Conservation (phyloP, 768 basidiomycete genomes). For the Phylloporus arenicola region DNA sequence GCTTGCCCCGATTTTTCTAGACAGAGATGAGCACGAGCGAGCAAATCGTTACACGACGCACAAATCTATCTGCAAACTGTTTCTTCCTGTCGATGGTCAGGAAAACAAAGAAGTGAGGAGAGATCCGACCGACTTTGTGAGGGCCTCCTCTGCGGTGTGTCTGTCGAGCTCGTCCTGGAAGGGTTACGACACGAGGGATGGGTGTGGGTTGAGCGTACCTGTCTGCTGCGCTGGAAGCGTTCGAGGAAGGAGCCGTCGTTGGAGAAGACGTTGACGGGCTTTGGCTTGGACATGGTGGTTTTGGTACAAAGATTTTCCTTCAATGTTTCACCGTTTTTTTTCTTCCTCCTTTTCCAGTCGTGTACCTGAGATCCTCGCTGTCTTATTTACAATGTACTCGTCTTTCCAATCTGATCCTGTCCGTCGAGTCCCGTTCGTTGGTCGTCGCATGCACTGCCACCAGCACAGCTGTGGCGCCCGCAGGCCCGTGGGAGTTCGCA, state of each 20-base stretch:
- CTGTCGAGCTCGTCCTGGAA: constrained; percentile 55
- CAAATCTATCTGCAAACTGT: constrained; percentile 57
- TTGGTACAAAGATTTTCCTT: no score
- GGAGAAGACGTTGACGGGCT: constrained; percentile 57
- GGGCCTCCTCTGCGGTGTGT: constrained; percentile 46
- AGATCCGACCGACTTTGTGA: constrained; percentile 45
- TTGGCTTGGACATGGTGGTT: constrained; percentile 31
- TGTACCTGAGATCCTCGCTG: no score
- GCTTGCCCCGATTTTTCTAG: constrained; percentile 58
- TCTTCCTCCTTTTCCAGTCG: no score
- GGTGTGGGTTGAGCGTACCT: constrained; percentile 32
- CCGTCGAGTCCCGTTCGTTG: no score
- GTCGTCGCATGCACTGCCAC: no score
- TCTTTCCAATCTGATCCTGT: no score
- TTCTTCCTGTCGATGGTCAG: constrained; percentile 42
- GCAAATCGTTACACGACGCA: constrained; percentile 28
- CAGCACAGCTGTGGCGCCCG: no score
- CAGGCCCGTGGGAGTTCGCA: no score
- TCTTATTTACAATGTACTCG: no score
- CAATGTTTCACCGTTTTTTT: no score
- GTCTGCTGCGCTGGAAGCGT: constrained; percentile 53
- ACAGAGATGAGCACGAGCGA: not conserved
- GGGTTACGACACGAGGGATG: not conserved
- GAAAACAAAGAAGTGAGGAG: not conserved
- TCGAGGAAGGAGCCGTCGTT: constrained; percentile 68